Evolutionary conservation across 1,139 yeast genomes (phyloP).

Genomic region (Sugiyamaella grinbergsii): DNA sequence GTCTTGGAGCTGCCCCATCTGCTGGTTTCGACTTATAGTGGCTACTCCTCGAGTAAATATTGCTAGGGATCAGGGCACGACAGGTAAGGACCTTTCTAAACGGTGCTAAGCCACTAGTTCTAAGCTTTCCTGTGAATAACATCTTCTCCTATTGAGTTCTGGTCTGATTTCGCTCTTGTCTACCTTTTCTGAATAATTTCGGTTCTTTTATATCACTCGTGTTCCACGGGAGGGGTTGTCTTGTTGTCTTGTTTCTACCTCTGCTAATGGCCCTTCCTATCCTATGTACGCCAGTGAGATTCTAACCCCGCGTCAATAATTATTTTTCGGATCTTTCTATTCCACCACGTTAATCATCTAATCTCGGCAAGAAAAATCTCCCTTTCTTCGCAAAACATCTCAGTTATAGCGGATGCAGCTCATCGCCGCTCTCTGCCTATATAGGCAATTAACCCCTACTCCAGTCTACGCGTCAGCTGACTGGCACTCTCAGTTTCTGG

Average conservation of each 20-base stretch:
- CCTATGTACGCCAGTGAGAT: neutral
- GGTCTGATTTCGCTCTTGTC: neutral
- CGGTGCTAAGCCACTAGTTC: no score
- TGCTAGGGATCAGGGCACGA: neutral
- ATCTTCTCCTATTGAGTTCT: no score
- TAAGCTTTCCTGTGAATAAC: no score
- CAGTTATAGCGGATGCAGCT: no score
- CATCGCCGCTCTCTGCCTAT: no score
- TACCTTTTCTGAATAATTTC: neutral
- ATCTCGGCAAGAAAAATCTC: neutral
- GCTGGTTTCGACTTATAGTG: slow-evolving; percentile 16
- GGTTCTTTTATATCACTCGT: neutral
- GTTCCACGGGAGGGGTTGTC: no score
- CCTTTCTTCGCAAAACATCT: neutral
- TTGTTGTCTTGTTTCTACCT: no score
- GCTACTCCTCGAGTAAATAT: neutral
- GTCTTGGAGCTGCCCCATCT: slow-evolving; percentile 18
- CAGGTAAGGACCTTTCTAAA: no score
- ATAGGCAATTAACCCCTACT: no score
- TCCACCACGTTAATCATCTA: neutral
- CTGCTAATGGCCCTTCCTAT: no score
- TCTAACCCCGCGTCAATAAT: slow-evolving; percentile 4
- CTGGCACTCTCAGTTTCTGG: no score
- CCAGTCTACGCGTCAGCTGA: no score
- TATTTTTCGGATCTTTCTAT: neutral